Conservation (phyloP, 495 filamentous ascomycete species). For the Trichoderma erinaceum region DNA sequence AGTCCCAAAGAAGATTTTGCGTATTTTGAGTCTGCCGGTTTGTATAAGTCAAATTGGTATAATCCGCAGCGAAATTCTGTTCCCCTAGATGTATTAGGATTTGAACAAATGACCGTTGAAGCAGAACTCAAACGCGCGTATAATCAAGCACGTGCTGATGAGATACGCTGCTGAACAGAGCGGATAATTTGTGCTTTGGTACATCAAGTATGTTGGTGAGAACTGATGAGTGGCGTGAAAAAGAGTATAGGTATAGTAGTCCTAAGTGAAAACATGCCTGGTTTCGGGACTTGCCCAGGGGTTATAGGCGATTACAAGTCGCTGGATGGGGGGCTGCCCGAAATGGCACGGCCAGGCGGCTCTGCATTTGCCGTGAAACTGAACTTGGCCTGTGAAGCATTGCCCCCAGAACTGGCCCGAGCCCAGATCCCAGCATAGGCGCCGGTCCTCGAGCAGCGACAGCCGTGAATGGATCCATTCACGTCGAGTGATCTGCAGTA, state of each 20-base stretch:
- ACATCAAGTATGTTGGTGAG: background rate
- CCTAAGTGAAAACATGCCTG: background rate
- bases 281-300: background rate
- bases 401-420: background rate
- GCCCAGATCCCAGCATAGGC: background rate
- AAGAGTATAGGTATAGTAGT: background rate
- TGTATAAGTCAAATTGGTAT: background rate
- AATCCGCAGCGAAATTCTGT: too few species aligned
- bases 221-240: background rate
- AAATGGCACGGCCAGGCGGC: background rate
- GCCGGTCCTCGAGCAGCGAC: constrained; percentile 8
- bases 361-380: background rate
- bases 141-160: background rate
- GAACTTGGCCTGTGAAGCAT: background rate
- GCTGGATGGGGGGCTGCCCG: background rate
- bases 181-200: background rate
- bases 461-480: background rate
- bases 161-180: background rate
- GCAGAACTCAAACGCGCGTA: background rate
- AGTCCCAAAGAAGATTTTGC: too few species aligned
- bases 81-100: too few species aligned
- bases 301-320: background rate
- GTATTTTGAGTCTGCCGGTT: background rate
- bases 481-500: background rate
- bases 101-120: too few species aligned